Base-by-base conservation (phyloP, 2,329 filamentous ascomycete genomes). In the Fusarium verticillioides region DNA sequence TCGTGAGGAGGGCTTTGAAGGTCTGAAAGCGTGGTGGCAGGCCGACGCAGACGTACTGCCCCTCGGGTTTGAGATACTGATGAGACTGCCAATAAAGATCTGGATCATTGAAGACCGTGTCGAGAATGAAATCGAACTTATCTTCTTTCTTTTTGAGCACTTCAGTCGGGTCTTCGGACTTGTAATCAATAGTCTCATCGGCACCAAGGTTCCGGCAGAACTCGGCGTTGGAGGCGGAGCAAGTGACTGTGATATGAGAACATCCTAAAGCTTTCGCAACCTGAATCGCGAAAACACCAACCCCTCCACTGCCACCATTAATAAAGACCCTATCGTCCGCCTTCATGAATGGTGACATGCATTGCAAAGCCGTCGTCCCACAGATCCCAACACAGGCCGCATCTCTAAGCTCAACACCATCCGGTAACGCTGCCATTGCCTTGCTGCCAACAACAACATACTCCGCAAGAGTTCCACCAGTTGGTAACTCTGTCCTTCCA, bases 261-360 rank as follows among this genome's bases (percentile, higher is more conserved):
- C 50, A 68, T 4, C 71, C 74, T 0, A 74, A 2, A 3, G 60
- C 61, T 12, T 75, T 76, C 0, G 73, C 74, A 5, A 73, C 47
- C 12, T 76, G 73, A 0, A 74, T 65, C 0, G 73, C 73, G 26
- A 76, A 76, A 5, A 57, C 28, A 7, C 74, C 73, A 15, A 69
- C 73, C 0, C 74, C 74, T 3, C 74, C 74, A 5, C 74, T 76
- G 0, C 73, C 73, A 6, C 74, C 74, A 9, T 76, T 76, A 4
- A 76, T 63, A 2, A 73, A 52, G 0, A 73, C 69, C 13, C 32
- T 73, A 0, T 57, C 54, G 0, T 49, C 73, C 1, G 36, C 36
- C 3, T 62, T 59, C 2, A 76, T 5, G 3, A 50, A 62, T 0
- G 73, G 59, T 0, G 26, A 39, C 1, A 75, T 50, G 2, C 44